Evolutionary conservation across 2,329 filamentous ascomycete species (phyloP), one percentile per base, ranked within the genome.

Genomic region (Leptoxyphium fumago): DNA sequence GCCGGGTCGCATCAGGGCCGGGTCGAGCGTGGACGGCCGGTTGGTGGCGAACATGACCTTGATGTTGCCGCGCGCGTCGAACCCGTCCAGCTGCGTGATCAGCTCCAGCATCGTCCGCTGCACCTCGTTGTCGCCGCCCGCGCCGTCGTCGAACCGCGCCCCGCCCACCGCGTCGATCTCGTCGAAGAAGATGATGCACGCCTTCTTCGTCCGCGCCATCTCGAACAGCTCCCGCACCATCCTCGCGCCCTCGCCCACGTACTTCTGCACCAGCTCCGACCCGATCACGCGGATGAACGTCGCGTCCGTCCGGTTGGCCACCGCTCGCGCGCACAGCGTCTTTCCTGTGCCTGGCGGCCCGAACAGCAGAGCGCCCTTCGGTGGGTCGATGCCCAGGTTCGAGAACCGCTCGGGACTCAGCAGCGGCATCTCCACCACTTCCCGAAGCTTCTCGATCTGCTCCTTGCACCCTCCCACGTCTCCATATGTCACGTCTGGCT

Each of bases 1-100:
- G 29, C 89, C 89, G 10, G 89, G 89, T 69, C 89, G 77, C 87
- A 96, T 95, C 51, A 96, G 74, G 2, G 89, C 89, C n/a, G 89
- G 89, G 61, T 96, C 89, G 44, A 96, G 74, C 3, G 89, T 96
- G 3, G 87, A 94, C 2, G 89, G 89, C 64, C 89, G 76, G 74
- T 96, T 96, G 62, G 89, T 96, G 46, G 89, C 89, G 60, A 96
- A 96, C 89, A 96, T 96, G 66, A 96, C 89, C 69, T 96, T 96
- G 74, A 96, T 96, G 67, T 96, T 96, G 63, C 89, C 89, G 64
- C 89, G 77, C 41, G 87, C 84, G 61, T 96, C 89, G 70, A 96
- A 96, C 50, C 89, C 89, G 60, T 96, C 89, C 40, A 96, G 74
- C 65, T 96, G 89, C 29, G 89, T 96, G 60, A 96, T 96, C 43